Evolutionary conservation across 1,139 yeast genomes (phyloP).

Genomic region (Geotrichum klebahnii): DNA sequence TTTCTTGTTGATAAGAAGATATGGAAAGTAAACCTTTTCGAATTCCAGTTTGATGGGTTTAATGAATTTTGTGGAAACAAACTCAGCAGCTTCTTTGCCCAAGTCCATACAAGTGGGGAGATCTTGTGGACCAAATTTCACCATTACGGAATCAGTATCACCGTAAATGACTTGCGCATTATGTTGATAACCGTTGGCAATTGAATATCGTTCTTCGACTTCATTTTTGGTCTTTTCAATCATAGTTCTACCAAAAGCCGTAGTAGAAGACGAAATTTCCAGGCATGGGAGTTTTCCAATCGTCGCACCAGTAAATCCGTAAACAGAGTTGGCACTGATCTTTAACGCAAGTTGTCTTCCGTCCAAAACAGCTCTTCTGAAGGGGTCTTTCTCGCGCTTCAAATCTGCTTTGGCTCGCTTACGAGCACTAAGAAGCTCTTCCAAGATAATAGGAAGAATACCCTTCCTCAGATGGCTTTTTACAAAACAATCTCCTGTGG

Average conservation of each 20-base stretch:
- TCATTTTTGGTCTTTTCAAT: conserved; percentile 85
- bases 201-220: conserved; percentile 74
- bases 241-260: conserved; percentile 96
- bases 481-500: conserved; percentile 76
- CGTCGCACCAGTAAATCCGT: conserved; percentile 98
- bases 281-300: conserved; percentile 94
- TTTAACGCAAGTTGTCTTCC: conserved; percentile 97
- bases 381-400: conserved; percentile 91
- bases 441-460: conserved; percentile 82
- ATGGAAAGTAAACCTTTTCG: conserved; percentile 95
- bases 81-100: conserved; percentile 92
- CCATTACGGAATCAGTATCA: conserved; percentile 99
- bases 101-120: conserved; percentile 79
- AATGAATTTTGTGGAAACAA: conserved; percentile 70
- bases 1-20: conserved; percentile 86
- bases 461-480: conserved; percentile 70
- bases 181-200: conserved; percentile 71
- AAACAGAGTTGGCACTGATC: conserved; percentile 95
- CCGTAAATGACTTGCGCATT: conserved; percentile 95
- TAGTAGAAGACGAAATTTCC: conserved; percentile 91
- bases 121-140: conserved; percentile 86
- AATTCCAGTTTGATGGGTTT: conserved; percentile 92
- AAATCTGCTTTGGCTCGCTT: conserved; percentile 87
- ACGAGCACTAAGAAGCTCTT: conserved; percentile 86
- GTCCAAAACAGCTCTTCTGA: conserved; percentile 85